Percentiles rank a stretch among this genome's conserved stretches.
Conservation (phyloP, 441 rosid species). For the Populus tomentosa region DNA sequence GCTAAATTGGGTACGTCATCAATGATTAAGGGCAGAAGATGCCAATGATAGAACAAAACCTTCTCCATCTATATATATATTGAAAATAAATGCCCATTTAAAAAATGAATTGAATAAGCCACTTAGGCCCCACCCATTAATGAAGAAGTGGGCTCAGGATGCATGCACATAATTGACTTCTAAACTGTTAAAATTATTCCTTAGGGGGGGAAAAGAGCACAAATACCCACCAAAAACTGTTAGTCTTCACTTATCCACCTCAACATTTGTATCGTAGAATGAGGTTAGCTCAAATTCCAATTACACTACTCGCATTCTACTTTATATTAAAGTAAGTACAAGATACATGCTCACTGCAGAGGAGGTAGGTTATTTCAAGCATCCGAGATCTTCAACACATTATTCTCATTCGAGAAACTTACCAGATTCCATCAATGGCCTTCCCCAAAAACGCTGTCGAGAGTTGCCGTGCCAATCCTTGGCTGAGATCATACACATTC, state of each 20-base stretch:
- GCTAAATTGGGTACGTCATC: neutral
- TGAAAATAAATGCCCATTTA: neutral
- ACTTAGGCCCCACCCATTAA: no score
- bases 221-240: neutral
- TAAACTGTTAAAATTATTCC: neutral
- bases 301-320: no score
- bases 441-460: slow-evolving; percentile 75
- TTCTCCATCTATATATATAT: neutral
- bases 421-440: slow-evolving; percentile 91
- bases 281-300: neutral
- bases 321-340: no score
- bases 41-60: neutral
- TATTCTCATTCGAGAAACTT: slow-evolving; percentile 20
- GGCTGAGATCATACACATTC: slow-evolving; percentile 88
- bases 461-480: slow-evolving; percentile 88
- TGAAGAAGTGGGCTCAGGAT: no score
- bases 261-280: neutral
- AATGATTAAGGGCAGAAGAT: neutral
- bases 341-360: neutral
- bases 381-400: neutral
- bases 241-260: neutral
- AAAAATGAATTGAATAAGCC: neutral
- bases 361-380: neutral
- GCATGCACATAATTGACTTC: neutral
- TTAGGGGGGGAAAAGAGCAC: no score